Conservation (phyloP, 176 grass and related monocot genomes). For the Oryza longistaminata region DNA sequence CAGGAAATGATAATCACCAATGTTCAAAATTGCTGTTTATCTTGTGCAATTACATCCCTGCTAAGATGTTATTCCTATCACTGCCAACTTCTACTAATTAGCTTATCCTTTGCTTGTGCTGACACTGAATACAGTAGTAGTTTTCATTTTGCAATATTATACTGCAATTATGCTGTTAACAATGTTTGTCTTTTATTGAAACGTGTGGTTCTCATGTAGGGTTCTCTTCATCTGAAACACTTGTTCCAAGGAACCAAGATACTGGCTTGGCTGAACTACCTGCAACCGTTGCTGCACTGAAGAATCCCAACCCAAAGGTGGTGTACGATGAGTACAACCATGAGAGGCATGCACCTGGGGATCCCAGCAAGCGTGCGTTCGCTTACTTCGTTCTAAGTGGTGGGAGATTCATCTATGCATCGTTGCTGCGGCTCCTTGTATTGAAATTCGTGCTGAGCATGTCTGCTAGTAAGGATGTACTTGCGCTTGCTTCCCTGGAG, state of each 20-base stretch:
- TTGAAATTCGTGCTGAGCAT: constrained; percentile 90
- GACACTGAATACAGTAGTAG: not conserved
- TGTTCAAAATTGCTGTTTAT: not conserved
- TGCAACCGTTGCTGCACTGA: constrained; percentile 67
- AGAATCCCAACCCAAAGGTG: constrained; percentile 79
- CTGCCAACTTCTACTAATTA: not conserved
- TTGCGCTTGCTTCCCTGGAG: constrained; percentile 78
- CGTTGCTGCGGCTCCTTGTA: constrained; percentile 74
- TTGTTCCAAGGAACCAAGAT: constrained; percentile 64
- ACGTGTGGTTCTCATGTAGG: constrained; percentile 40
- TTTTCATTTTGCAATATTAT: not conserved
- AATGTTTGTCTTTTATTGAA: not conserved
- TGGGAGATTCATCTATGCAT: constrained; percentile 83
- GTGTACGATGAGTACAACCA: constrained; percentile 87
- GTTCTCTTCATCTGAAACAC: constrained; percentile 62
- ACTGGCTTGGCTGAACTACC: constrained; percentile 49
- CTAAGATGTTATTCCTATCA: constrained; percentile 4
- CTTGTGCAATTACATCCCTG: not conserved
- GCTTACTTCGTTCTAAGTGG: constrained; percentile 90
- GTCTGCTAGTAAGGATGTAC: constrained; percentile 90
- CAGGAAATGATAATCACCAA: not conserved
- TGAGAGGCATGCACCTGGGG: constrained; percentile 80
- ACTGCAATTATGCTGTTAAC: not conserved
- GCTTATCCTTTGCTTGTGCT: constrained; percentile 1
- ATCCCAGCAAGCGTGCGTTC: constrained; percentile 84